Base-by-base conservation (phyloP, 139 green algal species). In the Bryopsis sp. region DNA sequence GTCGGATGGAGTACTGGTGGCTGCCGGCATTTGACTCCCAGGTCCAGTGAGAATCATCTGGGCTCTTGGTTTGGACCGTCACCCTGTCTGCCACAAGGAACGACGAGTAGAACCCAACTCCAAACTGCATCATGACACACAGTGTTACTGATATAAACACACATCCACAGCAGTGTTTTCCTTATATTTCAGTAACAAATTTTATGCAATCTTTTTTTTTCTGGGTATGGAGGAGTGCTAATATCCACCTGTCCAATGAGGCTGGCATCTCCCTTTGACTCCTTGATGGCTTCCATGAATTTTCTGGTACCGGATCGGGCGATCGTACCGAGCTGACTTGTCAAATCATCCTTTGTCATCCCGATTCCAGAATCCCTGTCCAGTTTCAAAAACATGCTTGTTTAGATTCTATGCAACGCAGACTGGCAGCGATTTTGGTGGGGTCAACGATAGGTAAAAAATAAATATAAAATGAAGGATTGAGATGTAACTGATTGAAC, bases 61-160 rank as follows among this genome's bases (percentile, higher is more conserved):
- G 19, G 71, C 65, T 85, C 78, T 92, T 96, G 48, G 87, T 95
- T 59, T 76, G 50, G 47, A 98, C 94, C 0, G 60, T 86, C 38
- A 98, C 86, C 1, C 70, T 64, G 79, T 95, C 88, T 11, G 87
- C 82, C 3, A 96, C 89, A 48, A 99, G 83, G 82, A 98, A 99
- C 15, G 91, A 84, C 0, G 88, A 96, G 84, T 99, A 99, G 81
- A 99, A 99, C 58, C 94, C 94, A 19, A 99, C 94, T 64, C 94
- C 94, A 86, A 99, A 99, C 82, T 96, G 88, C 48, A 72, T 32
- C 15, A 61, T 6, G 8, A 8, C 32, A n/a, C 4, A 65, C 50
- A 29, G n/a, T 26, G 33, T 61, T 19, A 33, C n/a, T 39, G 58
- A 46, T 24, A 39, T 39, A 5, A 39, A 32, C 58, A 39, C 26